A percentile compares a stretch with the other conserved stretches of the same genome.
Evolutionary conservation across 352 stramenopile species (phyloP).

Genomic region (Elongisporangium undulatum): DNA sequence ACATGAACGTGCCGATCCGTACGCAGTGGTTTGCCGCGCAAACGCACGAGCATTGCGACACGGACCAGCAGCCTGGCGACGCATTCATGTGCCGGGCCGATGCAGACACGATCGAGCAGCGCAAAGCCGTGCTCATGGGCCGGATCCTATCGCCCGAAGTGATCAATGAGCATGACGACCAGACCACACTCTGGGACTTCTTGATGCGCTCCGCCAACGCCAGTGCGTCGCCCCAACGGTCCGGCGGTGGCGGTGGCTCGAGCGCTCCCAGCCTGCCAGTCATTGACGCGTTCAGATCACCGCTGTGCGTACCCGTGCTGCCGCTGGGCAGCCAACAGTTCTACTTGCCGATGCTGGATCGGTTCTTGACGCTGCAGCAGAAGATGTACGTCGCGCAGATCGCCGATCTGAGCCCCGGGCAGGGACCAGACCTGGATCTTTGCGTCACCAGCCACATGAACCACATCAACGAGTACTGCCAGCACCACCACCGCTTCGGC

Average conservation of each 20-base stretch:
- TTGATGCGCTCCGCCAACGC: slow-evolving; percentile 12
- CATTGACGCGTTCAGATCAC: neutral
- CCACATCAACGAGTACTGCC: slow-evolving; percentile 18
- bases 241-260: neutral
- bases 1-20: slow-evolving; percentile 21
- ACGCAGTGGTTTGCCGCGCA: slow-evolving; percentile 8
- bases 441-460: slow-evolving; percentile 27
- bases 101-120: slow-evolving; percentile 44
- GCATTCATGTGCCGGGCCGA: slow-evolving; percentile 10
- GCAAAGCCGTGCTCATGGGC: slow-evolving; percentile 50
- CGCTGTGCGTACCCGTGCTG: neutral
- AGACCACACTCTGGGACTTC: slow-evolving; percentile 27
- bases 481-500: slow-evolving; percentile 16
- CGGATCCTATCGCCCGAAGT: slow-evolving; percentile 27
- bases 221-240: neutral
- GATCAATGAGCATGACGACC: slow-evolving; percentile 24
- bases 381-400: slow-evolving; percentile 22
- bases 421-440: slow-evolving; percentile 15
- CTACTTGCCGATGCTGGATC: slow-evolving; percentile 18
- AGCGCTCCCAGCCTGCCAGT: neutral
- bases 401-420: slow-evolving; percentile 4
- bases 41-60: neutral
- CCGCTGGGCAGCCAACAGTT: neutral
- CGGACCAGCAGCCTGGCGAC: neutral
- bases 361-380: slow-evolving; percentile 22